These are phyloP conservation scores for Rhinocladiella mackenziei DNA, from an alignment of 2,329 filamentous ascomycete species.

Conservation along the genomic window DNA sequence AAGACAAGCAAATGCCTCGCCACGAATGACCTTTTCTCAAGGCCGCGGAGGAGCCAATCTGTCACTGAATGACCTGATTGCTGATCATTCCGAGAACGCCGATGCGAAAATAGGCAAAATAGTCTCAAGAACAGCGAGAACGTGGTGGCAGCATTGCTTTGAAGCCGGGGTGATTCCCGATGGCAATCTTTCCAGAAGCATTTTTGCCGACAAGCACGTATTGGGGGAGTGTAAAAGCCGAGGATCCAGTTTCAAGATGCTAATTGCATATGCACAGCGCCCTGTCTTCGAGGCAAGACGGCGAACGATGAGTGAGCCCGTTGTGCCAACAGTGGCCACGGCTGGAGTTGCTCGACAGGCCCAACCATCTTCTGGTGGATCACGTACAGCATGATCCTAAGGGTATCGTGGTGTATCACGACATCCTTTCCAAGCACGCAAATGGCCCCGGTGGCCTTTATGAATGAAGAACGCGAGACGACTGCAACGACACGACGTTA, in stretches of 20 bases:
- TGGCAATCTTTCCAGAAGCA: conserved; percentile 54
- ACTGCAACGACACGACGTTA: conserved; percentile 5
- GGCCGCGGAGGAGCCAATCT: conserved; percentile 35
- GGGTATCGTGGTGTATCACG: background rate
- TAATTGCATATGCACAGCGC: conserved; percentile 87
- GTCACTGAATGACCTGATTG: conserved; percentile 66
- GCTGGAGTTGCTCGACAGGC: conserved; percentile 11
- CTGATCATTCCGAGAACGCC: conserved; percentile 62
- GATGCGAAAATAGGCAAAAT: conserved; percentile 89
- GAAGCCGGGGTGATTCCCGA: conserved; percentile 60
- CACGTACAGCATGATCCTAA: conserved; percentile 15
- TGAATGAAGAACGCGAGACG: conserved; percentile 9
- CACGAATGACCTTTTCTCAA: conserved; percentile 25
- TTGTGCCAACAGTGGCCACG: conserved; percentile 22
- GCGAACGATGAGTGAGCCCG: conserved; percentile 41
- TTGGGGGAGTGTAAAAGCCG: conserved; percentile 81
- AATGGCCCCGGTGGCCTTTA: conserved; percentile 13
- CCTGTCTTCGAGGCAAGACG: conserved; percentile 47
- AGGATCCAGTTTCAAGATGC: conserved; percentile 80
- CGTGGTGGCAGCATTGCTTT: conserved; percentile 96
- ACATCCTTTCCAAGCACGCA: background rate
- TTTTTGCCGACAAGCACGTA: conserved; percentile 74
- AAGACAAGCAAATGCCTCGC: conserved; percentile 16
- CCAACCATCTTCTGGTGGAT: conserved; percentile 7
- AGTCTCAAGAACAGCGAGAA: conserved; percentile 84